A percentile compares a stretch with the other conserved stretches of the same genome.
Evolutionary conservation across 1,284 basidiomycete species (phyloP).

Genomic region (Singerocomus rubriflavus): DNA sequence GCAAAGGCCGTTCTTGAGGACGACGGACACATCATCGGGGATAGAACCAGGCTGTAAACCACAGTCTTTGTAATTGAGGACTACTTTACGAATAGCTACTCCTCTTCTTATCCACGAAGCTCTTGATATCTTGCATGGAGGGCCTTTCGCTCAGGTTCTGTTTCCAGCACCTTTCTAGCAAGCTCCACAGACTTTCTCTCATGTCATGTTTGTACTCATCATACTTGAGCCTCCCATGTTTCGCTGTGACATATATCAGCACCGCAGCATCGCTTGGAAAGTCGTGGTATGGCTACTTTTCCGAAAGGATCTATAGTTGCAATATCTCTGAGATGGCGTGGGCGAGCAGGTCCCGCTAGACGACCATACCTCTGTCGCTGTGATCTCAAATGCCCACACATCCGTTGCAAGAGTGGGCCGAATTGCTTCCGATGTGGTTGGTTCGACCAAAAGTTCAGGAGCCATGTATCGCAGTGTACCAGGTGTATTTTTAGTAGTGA

Average conservation of each 20-base stretch:
- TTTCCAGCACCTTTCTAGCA: constrained; percentile 23
- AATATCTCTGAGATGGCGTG: not conserved
- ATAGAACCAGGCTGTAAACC: constrained; percentile 38
- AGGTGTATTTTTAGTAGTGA: constrained; percentile 26
- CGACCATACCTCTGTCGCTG: constrained; percentile 26
- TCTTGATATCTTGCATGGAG: constrained; percentile 10
- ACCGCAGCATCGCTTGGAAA: constrained; percentile 15
- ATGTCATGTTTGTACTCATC: constrained; percentile 23
- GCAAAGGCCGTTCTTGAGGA: constrained; percentile 61
- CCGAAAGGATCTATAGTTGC: constrained; percentile 23
- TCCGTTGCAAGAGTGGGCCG: constrained; percentile 25
- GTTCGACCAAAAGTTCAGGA: constrained; percentile 21
- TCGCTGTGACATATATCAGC: constrained; percentile 17
- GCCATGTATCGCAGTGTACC: constrained; percentile 33
- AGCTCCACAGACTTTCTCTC: constrained; percentile 17
- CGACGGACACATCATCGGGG: constrained; percentile 38
- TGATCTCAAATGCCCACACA: constrained; percentile 29
- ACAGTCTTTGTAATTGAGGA: not conserved
- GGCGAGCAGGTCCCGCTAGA: not conserved
- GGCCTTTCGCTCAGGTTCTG: constrained; percentile 12
- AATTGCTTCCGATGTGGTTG: constrained; percentile 6
- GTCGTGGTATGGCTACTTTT: constrained; percentile 20
- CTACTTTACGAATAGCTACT: constrained; percentile 8
- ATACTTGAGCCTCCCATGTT: constrained; percentile 15
- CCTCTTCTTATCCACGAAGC: constrained; percentile 20